These are phyloP conservation scores for Nakazawaea sp. DNA, from an alignment of 805 yeast genomes.

Conservation along the genomic window DNA sequence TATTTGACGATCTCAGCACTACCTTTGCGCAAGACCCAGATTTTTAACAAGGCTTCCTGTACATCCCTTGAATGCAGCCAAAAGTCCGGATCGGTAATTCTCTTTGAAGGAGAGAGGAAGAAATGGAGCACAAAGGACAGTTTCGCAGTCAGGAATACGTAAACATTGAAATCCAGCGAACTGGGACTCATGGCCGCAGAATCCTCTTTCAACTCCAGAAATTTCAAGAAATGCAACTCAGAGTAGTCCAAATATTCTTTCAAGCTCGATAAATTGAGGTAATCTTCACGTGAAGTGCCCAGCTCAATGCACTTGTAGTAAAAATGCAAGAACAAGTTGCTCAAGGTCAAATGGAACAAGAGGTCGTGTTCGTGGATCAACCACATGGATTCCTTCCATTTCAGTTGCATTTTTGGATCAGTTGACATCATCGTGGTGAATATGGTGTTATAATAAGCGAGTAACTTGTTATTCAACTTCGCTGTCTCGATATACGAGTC, in stretches of 20 bases:
- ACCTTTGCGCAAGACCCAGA: too few relatives aligned
- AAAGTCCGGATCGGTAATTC: not conserved
- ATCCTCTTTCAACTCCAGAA: not conserved
- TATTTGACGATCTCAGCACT: too few relatives aligned
- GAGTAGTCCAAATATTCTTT: slow-evolving; percentile 2
- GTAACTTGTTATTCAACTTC: slow-evolving; percentile 3
- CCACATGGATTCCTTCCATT: not conserved
- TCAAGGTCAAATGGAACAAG: not conserved
- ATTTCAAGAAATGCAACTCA: not conserved
- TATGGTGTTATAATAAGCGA: not conserved
- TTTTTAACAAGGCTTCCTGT: not conserved
- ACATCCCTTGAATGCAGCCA: not conserved
- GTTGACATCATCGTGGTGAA: not conserved
- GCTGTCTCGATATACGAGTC: slow-evolving; percentile 1
- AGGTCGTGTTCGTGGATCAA: slow-evolving; percentile 1
- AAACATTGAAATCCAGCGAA: too few relatives aligned
- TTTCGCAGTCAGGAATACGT: not conserved
- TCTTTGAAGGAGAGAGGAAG: not conserved
- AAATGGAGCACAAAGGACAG: not conserved
- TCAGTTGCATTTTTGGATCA: not conserved
- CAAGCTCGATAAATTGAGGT: not conserved
- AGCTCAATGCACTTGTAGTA: slow-evolving; percentile 1
- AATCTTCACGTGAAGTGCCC: not conserved
- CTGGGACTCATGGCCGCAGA: too few relatives aligned
- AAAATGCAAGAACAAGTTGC: slow-evolving; percentile 1